phyloP scores from a whole-genome alignment of 2,329 filamentous ascomycete genomes.

The Pestalotiopsis sp. region DNA sequence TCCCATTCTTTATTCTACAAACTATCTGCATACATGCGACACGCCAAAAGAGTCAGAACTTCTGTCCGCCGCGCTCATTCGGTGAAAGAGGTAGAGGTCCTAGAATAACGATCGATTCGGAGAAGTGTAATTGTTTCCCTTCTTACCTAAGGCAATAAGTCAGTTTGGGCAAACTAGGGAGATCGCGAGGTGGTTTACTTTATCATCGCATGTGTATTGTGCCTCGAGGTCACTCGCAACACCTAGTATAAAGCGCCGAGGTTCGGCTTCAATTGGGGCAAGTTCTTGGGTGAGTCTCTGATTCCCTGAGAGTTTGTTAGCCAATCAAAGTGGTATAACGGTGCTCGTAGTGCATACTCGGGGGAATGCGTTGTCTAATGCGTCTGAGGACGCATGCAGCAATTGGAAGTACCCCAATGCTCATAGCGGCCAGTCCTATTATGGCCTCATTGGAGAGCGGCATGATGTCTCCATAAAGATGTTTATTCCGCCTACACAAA shows the following conservation, averaged over 20 bases:
- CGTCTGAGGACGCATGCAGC: not conserved
- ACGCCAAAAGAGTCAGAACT: no score
- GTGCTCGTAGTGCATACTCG: not conserved
- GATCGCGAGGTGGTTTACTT: not conserved
- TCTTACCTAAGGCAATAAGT: not conserved
- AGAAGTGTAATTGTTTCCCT: not conserved
- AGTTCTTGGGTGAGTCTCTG: not conserved
- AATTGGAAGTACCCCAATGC: not conserved
- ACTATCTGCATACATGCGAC: no score
- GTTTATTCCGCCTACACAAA: no score
- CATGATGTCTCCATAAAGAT: not conserved
- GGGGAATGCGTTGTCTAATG: not conserved
- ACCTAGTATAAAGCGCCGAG: not conserved
- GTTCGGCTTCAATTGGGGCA: accelerated
- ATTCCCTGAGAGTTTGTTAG: not conserved
- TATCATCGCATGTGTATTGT: not conserved
- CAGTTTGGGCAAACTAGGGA: not conserved
- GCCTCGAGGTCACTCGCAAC: not conserved
- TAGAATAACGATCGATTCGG: not conserved
- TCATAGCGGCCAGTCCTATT: not conserved
- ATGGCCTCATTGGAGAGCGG: not conserved
- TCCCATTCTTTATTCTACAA: no score
- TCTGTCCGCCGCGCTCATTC: not conserved
- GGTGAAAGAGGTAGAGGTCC: not conserved
- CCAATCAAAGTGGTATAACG: not conserved